Evolutionary conservation across 306 rosid species (phyloP).

Genomic region (Quercus berberidifolia): DNA sequence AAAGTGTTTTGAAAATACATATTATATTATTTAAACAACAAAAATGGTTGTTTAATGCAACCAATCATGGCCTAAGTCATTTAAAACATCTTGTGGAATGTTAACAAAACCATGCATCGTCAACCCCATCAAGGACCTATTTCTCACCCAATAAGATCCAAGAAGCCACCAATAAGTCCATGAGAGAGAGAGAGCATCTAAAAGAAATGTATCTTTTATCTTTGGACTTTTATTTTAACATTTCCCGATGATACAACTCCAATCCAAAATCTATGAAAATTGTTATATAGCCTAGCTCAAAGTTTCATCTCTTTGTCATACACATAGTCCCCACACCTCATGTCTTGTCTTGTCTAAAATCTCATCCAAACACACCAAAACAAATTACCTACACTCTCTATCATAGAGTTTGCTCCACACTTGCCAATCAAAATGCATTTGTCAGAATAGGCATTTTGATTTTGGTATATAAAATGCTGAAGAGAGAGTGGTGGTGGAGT

Average conservation of each 20-base stretch:
- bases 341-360: not conserved
- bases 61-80: too few species aligned
- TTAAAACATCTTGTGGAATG: too few species aligned
- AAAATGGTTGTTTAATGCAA: fast-evolving
- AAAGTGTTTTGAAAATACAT: fast-evolving
- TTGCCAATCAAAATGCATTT: not conserved
- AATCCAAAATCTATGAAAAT: not conserved
- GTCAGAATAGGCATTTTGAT: not conserved
- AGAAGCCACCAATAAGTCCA: too few species aligned
- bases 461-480: not conserved
- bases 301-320: not conserved
- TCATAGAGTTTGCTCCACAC: not conserved
- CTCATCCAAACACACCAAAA: not conserved
- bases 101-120: too few species aligned
- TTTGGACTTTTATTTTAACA: not conserved
- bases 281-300: not conserved
- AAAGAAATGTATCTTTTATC: not conserved
- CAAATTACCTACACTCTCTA: not conserved
- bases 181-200: not conserved
- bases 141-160: too few species aligned
- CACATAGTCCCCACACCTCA: not conserved
- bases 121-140: too few species aligned
- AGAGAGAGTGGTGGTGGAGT: not conserved
- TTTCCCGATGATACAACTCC: not conserved
- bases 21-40: too few species aligned